Base-by-base conservation (phyloP, 768 basidiomycete species). In the Lactarius evosmus region DNA sequence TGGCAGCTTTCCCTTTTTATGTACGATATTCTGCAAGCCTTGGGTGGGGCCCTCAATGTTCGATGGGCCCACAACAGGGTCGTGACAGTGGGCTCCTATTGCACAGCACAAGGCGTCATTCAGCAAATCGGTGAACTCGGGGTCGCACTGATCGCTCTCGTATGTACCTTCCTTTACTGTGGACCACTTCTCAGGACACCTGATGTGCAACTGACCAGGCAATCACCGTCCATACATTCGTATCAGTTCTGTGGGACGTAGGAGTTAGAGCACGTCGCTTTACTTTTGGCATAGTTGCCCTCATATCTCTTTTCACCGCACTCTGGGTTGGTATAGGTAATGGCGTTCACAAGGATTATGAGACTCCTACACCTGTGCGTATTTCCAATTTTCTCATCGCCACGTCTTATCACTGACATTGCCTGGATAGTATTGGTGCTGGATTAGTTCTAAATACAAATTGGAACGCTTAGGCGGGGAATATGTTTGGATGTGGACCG, bases 401-500 rank as follows among this genome's bases (percentile, higher is more conserved):
- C 57, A 50, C 19, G 27, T 41, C 46, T 46, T 40, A 16, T 49
- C 57, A 16, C 60, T 22, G 52, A 46, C 51, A 17, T 17, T 9
- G 51, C 12, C 51, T 19, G 29, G 14, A 27, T 34, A 51, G 44
- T 76, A 76, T 61, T 78, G 78, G 78, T 80, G 80, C 67, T 79
- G 79, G 79, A 75, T 81, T 60, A 70, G 74, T 32, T 50, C 69
- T 11, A 53, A 72, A 11, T 75, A 72, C 67, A 41, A 70, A 2
- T 60, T 64, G 7, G 72, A 75, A 64, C 71, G 75, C 16, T 71
- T 79, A 19, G 73, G 67, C 40, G 78, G 76, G 7, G 78, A 79
- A 67, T 81, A 81, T 61, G 38, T 78, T 22, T 80, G 80, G 80
- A 71, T 80, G 38, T 80, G 80, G 80, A 56, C 78, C 33, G 72